Evolutionary conservation across 768 basidiomycete genomes (phyloP).

Genomic region (Epithele typhae): DNA sequence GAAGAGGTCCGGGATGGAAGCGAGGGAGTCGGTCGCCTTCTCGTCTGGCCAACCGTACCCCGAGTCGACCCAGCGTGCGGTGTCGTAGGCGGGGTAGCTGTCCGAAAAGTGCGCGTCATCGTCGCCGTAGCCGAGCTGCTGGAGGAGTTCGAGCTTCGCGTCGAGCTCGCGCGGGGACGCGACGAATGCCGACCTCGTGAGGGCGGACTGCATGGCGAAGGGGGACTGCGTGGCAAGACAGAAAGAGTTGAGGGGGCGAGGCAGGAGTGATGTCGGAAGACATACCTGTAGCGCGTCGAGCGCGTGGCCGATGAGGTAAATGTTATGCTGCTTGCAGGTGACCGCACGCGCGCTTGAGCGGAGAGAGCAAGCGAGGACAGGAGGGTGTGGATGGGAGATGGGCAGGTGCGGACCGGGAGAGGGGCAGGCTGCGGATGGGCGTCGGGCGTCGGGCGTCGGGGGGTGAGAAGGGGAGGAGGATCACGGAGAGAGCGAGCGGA

Average conservation of each 20-base stretch:
- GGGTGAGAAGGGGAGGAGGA: conserved; percentile 3
- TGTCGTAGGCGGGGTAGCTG: conserved; percentile 11
- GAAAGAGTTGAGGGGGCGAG: background rate
- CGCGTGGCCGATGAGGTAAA: conserved; percentile 10
- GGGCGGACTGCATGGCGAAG: conserved; percentile 11
- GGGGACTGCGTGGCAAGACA: conserved; percentile 1
- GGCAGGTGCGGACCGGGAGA: too few relatives aligned
- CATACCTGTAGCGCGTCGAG: background rate
- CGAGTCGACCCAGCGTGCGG: conserved; percentile 15
- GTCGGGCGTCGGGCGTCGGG: background rate
- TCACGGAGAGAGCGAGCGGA: conserved; percentile 9
- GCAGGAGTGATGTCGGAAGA: conserved; percentile 3
- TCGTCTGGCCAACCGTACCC: conserved; percentile 16
- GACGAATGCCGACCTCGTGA: conserved; percentile 5
- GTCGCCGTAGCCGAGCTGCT: conserved; percentile 17
- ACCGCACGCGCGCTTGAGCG: too few relatives aligned
- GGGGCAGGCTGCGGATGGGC: too few relatives aligned
- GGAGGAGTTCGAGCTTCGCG: conserved; percentile 20
- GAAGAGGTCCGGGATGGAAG: conserved; percentile 12
- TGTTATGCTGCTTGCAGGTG: background rate
- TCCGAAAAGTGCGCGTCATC: conserved; percentile 8
- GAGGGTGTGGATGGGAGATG: too few relatives aligned
- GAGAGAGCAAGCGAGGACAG: too few relatives aligned
- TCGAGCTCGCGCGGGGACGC: conserved; percentile 12
- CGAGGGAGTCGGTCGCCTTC: conserved; percentile 13